phyloP scores from a whole-genome alignment of 78 protist genomes.

The Planoprotostelium fungivorum region DNA sequence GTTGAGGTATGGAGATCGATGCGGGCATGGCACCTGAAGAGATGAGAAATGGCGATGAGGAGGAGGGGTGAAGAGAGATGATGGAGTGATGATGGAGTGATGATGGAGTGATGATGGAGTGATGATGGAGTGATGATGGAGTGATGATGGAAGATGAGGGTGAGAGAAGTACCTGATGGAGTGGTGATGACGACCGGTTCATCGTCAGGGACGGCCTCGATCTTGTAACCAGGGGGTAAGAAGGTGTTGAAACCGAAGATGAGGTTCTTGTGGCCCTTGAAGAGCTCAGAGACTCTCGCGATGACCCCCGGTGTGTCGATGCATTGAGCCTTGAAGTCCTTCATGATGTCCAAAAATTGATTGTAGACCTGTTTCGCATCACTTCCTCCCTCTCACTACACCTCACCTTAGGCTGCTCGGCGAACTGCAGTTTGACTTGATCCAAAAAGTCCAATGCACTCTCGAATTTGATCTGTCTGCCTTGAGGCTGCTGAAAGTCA shows the following conservation, averaged over 20 bases:
- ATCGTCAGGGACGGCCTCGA: constrained; percentile 50
- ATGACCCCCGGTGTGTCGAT: constrained; percentile 92
- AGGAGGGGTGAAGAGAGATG: no score
- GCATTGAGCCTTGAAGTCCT: constrained; percentile 87
- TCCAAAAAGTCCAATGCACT: constrained; percentile 82
- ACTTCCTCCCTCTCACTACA: no score
- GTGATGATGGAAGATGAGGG: no score
- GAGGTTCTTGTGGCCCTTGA: constrained; percentile 78
- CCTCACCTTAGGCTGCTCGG: constrained; percentile 55
- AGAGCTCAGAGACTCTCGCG: constrained; percentile 74
- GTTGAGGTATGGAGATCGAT: no score
- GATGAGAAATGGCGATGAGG: no score
- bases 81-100: no score
- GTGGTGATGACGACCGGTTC: constrained; percentile 40
- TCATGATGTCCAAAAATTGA: constrained; percentile 91
- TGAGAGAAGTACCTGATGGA: background rate
- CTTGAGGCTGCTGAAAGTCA: constrained; percentile 15
- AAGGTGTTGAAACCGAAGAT: constrained; percentile 91
- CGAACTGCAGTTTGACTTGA: constrained; percentile 84
- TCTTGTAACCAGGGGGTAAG: constrained; percentile 86
- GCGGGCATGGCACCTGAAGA: no score
- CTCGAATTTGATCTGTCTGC: constrained; percentile 63
- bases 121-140: no score
- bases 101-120: no score
- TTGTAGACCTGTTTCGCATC: constrained; percentile 66